Conservation (phyloP, 2,329 filamentous ascomycete species). For the Penicillium sp. region DNA sequence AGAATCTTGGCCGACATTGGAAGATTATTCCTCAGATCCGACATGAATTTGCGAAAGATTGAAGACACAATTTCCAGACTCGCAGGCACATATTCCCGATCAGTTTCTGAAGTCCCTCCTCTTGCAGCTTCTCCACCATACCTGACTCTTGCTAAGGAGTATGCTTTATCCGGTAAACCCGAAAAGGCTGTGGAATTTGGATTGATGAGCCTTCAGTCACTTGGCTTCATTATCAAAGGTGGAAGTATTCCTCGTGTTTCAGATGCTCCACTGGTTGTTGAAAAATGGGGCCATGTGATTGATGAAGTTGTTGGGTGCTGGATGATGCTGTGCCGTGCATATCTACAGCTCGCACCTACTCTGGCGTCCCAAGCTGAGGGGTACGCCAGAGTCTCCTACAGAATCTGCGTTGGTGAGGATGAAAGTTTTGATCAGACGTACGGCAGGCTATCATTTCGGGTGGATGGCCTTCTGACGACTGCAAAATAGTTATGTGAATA, state of each 20-base stretch:
- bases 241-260: conserved; percentile 7
- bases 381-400: conserved; percentile 32
- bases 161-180: conserved; percentile 1
- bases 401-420: conserved; percentile 36
- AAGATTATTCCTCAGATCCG: neutral
- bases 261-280: conserved; percentile 8
- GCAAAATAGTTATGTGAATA: neutral
- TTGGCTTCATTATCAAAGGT: conserved; percentile 25
- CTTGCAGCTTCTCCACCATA: conserved; percentile 15
- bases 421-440: conserved; percentile 29
- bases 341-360: conserved; percentile 18
- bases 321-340: conserved; percentile 25
- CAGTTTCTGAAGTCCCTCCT: conserved; percentile 24
- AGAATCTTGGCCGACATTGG: conserved; percentile 4
- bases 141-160: conserved; percentile 18
- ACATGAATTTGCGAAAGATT: conserved; percentile 4
- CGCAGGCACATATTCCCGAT: conserved; percentile 21
- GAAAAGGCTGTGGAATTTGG: conserved; percentile 16
- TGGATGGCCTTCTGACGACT: neutral
- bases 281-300: conserved; percentile 30
- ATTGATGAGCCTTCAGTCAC: conserved; percentile 22
- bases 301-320: conserved; percentile 29
- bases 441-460: neutral
- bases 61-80: conserved; percentile 14
- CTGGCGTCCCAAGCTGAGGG: conserved; percentile 21